Base-by-base conservation (phyloP, 2,329 filamentous ascomycete species). In the Purpureocillium takamizusanense region DNA sequence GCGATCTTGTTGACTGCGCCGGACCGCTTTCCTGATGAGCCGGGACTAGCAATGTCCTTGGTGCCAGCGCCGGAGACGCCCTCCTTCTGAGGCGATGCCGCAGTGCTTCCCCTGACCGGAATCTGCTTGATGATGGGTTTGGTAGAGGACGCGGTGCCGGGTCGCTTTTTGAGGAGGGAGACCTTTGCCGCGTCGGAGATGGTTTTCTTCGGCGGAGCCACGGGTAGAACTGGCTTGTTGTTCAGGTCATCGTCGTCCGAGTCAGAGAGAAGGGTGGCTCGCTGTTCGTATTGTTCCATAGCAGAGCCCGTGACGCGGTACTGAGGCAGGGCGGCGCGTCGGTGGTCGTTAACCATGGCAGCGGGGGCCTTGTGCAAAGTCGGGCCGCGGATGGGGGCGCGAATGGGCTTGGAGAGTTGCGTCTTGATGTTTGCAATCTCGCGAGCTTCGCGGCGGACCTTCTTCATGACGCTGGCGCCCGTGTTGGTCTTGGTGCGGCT, bases 371-470 rank as follows among this genome's bases (percentile, higher is more conserved):
- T 62, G 15, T 42, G 55, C 32, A 80, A 63, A 46, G 65, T 61
- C 33, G 21, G 63, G 43, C 41, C 59, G 55, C 11, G 62, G 56
- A 10, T 39, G 5, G 53, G 51, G 4, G 48, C 42, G 8, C 36
- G 41, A 25, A 48, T 44, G 14, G 42, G 30, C 32, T 55, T 66
- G 14, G 66, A 62, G 27, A 76, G 59, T 25, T 62, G 60, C 38
- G 69, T 65, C 45, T 71, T 67, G 28, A 65, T 66, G 39, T 46
- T 63, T 37, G 61, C 62, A 32, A 77, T 72, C 47, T 78, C 71
- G 34, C 63, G 66, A 6, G 71, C 72, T 49, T 82, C 73, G 35
- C 73, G 66, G 33, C 68, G 66, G 16, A 76, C 72, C 46, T 70
- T 76, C 38, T 67, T 65, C 49, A 82, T 65, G 36, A 80, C 65